A percentile compares a stretch with the other conserved stretches of the same genome.
phyloP scores from a whole-genome alignment of 2,329 filamentous ascomycete genomes.

The Zalaria obscura region DNA sequence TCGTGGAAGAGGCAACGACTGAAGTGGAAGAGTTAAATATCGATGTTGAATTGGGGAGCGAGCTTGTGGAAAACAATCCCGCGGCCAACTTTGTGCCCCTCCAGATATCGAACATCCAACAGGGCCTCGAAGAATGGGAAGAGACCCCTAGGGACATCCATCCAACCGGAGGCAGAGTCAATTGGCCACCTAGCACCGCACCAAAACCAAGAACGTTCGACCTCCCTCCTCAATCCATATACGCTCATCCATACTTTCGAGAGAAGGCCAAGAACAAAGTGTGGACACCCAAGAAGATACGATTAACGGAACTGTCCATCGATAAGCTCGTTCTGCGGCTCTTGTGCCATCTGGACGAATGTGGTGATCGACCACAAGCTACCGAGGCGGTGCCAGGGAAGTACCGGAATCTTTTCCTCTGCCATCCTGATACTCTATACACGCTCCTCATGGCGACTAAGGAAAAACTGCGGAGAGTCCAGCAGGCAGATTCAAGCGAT shows the following conservation, averaged over 20 bases:
- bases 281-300: conserved; percentile 28
- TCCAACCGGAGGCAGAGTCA: too few relatives aligned
- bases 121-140: conserved; percentile 8
- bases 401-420: conserved; percentile 4
- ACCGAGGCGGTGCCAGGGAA: conserved; percentile 10
- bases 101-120: neutral
- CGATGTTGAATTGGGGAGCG: too few relatives aligned
- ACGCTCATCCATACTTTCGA: conserved; percentile 21
- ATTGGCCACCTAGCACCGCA: too few relatives aligned
- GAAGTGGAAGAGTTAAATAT: too few relatives aligned
- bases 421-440: too few relatives aligned
- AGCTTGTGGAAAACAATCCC: too few relatives aligned
- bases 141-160: conserved; percentile 7
- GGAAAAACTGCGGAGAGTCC: too few relatives aligned
- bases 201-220: conserved; percentile 2
- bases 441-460: too few relatives aligned
- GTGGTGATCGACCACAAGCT: conserved; percentile 7
- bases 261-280: conserved; percentile 15
- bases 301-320: conserved; percentile 24
- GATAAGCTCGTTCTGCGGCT: conserved; percentile 24
- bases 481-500: too few relatives aligned
- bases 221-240: conserved; percentile 32
- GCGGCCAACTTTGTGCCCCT: too few relatives aligned
- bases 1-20: too few relatives aligned
- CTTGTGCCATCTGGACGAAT: conserved; percentile 13